phyloP scores from a whole-genome alignment of 2,329 filamentous ascomycete species.

The Aureobasidium subglaciale region DNA sequence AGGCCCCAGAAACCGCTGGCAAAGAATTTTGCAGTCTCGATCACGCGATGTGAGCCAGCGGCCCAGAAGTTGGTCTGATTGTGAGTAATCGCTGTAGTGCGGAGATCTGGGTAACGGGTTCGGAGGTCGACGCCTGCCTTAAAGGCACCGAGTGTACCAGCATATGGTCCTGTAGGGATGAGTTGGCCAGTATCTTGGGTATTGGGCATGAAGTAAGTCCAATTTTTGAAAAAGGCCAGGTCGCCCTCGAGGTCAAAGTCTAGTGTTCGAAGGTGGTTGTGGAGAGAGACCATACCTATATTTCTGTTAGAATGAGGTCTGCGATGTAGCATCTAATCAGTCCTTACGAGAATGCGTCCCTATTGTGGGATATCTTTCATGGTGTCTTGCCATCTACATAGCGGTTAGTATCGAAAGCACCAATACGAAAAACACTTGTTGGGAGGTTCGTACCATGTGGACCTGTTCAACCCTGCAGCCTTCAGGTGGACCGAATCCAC shows the following conservation, averaged over 20 bases:
- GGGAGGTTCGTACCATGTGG: constrained; percentile 43
- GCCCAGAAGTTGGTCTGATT: constrained; percentile 46
- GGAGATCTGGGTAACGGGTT: constrained; percentile 46
- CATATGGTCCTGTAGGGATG: constrained; percentile 49
- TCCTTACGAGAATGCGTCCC: constrained; percentile 32
- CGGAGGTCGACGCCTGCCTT: constrained; percentile 47
- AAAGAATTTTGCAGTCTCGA: constrained; percentile 51
- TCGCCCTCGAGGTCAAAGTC: constrained; percentile 40
- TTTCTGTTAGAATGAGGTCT: neutral
- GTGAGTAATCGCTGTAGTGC: constrained; percentile 25
- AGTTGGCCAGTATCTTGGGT: constrained; percentile 45
- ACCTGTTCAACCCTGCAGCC: constrained; percentile 49
- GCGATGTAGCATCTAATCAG: neutral
- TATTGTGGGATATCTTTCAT: constrained; percentile 49
- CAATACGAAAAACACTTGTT: neutral
- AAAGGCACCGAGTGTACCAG: constrained; percentile 48
- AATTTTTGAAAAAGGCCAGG: constrained; percentile 48
- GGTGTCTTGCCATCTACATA: constrained; percentile 49
- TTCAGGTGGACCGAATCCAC: constrained; percentile 38
- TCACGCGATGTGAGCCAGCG: constrained; percentile 46
- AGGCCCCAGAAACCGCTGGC: constrained; percentile 49
- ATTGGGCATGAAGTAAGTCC: constrained; percentile 46
- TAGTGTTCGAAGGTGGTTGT: constrained; percentile 39
- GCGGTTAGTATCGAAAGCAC: constrained; percentile 11
- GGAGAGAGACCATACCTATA: constrained; percentile 41